These are phyloP conservation scores for Pestalotiopsis sp. DNA, from an alignment of 2,329 filamentous ascomycete genomes.

Conservation along the genomic window DNA sequence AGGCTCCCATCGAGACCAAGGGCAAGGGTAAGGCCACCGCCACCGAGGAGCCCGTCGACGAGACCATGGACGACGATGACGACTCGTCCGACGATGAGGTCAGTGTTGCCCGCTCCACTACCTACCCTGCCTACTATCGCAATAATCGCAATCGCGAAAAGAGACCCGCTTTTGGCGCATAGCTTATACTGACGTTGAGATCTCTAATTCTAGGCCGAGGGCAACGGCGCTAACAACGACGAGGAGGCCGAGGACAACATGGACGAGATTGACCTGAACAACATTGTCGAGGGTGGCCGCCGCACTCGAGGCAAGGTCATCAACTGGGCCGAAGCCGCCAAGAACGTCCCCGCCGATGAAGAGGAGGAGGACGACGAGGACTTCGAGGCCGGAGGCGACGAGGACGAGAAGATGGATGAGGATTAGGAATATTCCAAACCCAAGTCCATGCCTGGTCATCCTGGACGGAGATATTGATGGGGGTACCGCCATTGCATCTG, in stretches of 20 bases:
- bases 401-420: constrained; percentile 73
- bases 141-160: neutral
- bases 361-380: constrained; percentile 82
- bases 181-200: constrained; percentile 7
- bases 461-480: neutral
- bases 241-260: constrained; percentile 78
- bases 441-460: neutral
- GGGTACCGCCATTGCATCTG: neutral
- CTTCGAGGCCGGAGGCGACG: constrained; percentile 53
- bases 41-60: constrained; percentile 54
- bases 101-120: constrained; percentile 37
- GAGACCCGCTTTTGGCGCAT: neutral
- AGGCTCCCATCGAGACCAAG: constrained; percentile 63
- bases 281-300: constrained; percentile 78
- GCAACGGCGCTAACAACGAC: constrained; percentile 31
- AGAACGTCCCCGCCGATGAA: constrained; percentile 73
- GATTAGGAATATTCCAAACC: constrained; percentile 9
- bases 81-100: constrained; percentile 64
- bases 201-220: constrained; percentile 1
- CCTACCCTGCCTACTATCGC: constrained; percentile 13
- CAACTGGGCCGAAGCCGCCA: constrained; percentile 88
- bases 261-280: constrained; percentile 87
- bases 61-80: constrained; percentile 74
- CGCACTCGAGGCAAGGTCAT: constrained; percentile 92
- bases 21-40: constrained; percentile 83